A percentile compares a stretch with the other conserved stretches of the same genome.
Evolutionary conservation across 345 rosid species (phyloP).

Genomic region (Sisymbrium altissimum): DNA sequence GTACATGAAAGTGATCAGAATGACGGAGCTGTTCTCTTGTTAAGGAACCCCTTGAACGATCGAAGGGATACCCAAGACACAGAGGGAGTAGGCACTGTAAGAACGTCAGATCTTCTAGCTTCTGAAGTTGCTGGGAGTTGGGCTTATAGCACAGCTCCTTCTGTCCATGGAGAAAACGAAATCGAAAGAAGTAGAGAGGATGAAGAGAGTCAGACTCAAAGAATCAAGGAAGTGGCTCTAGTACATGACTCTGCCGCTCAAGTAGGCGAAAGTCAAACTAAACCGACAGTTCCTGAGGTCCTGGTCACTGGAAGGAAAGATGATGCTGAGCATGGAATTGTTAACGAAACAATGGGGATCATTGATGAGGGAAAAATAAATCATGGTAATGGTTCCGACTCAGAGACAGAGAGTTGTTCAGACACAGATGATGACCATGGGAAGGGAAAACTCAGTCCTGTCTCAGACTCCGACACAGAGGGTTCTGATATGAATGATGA

Average conservation of each 20-base stretch:
- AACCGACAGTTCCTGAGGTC: conserved; percentile 40
- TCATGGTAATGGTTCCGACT: conserved; percentile 42
- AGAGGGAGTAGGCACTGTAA: conserved; percentile 57
- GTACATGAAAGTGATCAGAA: conserved; percentile 44
- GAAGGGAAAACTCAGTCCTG: conserved; percentile 36
- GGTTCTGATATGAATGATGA: conserved; percentile 29
- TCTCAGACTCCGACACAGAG: conserved; percentile 53
- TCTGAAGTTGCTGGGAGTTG: conserved; percentile 91
- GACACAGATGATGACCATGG: conserved; percentile 35
- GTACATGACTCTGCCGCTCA: conserved; percentile 42
- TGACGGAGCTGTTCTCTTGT: conserved; percentile 22
- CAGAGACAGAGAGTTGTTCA: conserved; percentile 55
- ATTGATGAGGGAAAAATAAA: conserved; percentile 32
- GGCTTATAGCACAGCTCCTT: conserved; percentile 85
- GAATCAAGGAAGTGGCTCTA: conserved; percentile 29
- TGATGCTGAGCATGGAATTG: conserved; percentile 40
- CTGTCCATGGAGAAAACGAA: conserved; percentile 71
- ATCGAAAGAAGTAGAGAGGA: conserved; percentile 48
- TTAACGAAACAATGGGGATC: conserved; percentile 62
- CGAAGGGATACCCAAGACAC: conserved; percentile 50
- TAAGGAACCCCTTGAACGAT: conserved; percentile 37
- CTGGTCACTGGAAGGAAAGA: conserved; percentile 29
- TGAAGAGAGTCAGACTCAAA: conserved; percentile 39
- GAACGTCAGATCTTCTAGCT: conserved; percentile 76
- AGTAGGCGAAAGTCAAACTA: conserved; percentile 62